Evolutionary conservation across 768 basidiomycete genomes (phyloP).

Genomic region (Agaricus blazei): DNA sequence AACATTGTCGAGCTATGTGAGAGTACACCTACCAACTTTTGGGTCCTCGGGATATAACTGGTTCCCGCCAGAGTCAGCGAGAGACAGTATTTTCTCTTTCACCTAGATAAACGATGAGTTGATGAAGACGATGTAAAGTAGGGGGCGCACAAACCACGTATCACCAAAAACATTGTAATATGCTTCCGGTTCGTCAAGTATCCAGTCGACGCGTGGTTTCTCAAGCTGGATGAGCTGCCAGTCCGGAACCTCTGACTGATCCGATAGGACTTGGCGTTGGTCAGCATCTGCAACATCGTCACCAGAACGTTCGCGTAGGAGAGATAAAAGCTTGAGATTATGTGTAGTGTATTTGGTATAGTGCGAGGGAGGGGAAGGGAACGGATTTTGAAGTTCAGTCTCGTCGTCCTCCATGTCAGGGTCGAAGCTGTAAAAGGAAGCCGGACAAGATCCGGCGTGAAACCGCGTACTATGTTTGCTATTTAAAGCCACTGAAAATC

Average conservation of each 20-base stretch:
- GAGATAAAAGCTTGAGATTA: conserved; percentile 63
- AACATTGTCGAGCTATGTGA: background rate
- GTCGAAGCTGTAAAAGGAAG: conserved; percentile 8
- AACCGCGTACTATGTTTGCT: background rate
- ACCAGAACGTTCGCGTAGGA: conserved; percentile 54
- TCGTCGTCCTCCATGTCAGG: conserved; percentile 63
- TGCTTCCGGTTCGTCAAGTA: conserved; percentile 71
- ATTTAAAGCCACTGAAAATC: background rate
- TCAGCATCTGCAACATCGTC: conserved; percentile 31
- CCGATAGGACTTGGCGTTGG: conserved; percentile 61
- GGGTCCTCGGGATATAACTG: conserved; percentile 79
- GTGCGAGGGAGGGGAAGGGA: conserved; percentile 85
- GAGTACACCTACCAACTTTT: conserved; percentile 45
- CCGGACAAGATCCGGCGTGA: conserved; percentile 11
- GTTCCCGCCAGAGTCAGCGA: conserved; percentile 75
- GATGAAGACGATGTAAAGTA: conserved; percentile 10
- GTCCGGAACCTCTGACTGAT: conserved; percentile 70
- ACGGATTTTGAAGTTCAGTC: conserved; percentile 77
- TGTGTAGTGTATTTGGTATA: conserved; percentile 72
- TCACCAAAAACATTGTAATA: conserved; percentile 85
- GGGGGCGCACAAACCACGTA: conserved; percentile 72
- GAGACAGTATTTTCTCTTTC: conserved; percentile 75
- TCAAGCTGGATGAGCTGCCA: conserved; percentile 75
- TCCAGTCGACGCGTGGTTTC: conserved; percentile 88
- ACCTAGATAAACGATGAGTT: conserved; percentile 39